Evolutionary conservation across 116 monocot species (phyloP).

Genomic region (Zostera marina): DNA sequence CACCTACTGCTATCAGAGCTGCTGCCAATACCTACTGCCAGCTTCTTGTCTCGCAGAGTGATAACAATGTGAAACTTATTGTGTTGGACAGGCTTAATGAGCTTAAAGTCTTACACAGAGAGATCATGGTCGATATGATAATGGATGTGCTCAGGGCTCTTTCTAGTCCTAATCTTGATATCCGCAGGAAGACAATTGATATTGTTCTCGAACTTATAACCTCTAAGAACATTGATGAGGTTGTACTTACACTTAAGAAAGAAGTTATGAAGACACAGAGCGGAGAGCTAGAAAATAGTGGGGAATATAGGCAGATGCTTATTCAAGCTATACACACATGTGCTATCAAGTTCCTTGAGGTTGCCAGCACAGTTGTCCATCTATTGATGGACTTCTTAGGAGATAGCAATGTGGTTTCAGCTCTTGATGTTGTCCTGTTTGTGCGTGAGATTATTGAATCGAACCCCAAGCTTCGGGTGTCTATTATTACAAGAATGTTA

Average conservation of each 20-base stretch:
- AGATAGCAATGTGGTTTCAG: constrained; percentile 78
- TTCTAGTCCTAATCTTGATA: constrained; percentile 75
- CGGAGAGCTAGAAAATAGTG: constrained; percentile 80
- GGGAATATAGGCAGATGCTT: constrained; percentile 89
- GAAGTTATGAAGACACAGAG: constrained; percentile 92
- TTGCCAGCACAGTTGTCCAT: constrained; percentile 83
- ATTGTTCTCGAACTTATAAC: constrained; percentile 73
- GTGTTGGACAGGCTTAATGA: constrained; percentile 63
- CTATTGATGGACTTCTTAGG: constrained; percentile 90
- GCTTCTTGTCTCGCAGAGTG: constrained; percentile 67
- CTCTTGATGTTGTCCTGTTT: constrained; percentile 75
- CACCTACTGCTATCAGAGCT: constrained; percentile 64
- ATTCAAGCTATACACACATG: constrained; percentile 86
- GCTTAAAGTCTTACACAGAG: constrained; percentile 43
- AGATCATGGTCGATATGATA: constrained; percentile 74
- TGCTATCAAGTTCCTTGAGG: constrained; percentile 84
- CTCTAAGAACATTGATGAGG: constrained; percentile 75
- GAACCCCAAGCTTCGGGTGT: constrained; percentile 74
- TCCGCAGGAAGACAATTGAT: constrained; percentile 57
- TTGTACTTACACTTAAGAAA: constrained; percentile 77
- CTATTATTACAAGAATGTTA: constrained; percentile 64
- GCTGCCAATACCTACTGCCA: constrained; percentile 85
- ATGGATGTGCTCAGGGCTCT: constrained; percentile 76
- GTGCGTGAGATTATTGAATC: constrained; percentile 89
- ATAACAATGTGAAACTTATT: constrained; percentile 89